A percentile compares a stretch with the other conserved stretches of the same genome.
These are phyloP conservation scores for Pisolithus marmoratus DNA, from an alignment of 768 basidiomycete species.

Conservation along the genomic window DNA sequence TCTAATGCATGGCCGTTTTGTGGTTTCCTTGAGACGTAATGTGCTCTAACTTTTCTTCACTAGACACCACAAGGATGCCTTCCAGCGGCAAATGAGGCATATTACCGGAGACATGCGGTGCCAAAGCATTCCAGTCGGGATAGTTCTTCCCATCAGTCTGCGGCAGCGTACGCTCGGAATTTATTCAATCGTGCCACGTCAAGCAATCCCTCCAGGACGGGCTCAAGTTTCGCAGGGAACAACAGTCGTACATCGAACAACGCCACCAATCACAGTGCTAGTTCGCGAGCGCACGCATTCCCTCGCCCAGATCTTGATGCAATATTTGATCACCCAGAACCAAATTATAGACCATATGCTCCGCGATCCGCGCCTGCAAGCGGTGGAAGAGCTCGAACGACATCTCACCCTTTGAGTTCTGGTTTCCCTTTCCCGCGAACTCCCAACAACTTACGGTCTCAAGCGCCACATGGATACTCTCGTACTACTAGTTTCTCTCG, in stretches of 20 bases:
- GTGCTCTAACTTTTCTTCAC: background rate
- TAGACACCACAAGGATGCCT: constrained; percentile 63
- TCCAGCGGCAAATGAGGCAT: constrained; percentile 51
- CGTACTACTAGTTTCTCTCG: constrained; percentile 11
- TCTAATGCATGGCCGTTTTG: background rate
- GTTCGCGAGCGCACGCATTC: constrained; percentile 33
- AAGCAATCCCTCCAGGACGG: background rate
- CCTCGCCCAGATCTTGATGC: constrained; percentile 62
- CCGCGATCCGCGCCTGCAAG: constrained; percentile 12
- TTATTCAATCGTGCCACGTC: constrained; percentile 9
- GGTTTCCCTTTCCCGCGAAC: constrained; percentile 6
- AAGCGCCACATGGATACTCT: constrained; percentile 11
- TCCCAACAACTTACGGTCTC: background rate
- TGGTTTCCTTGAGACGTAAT: background rate
- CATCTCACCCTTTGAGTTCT: constrained; percentile 16
- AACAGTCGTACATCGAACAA: background rate
- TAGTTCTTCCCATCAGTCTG: constrained; percentile 9
- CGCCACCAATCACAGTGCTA: constrained; percentile 1
- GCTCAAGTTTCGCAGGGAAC: background rate
- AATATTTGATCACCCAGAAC: constrained; percentile 21
- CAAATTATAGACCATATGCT: constrained; percentile 5
- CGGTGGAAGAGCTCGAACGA: constrained; percentile 13
- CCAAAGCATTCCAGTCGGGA: constrained; percentile 10
- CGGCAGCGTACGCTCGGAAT: constrained; percentile 11
- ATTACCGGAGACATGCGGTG: constrained; percentile 26